Percentiles rank a stretch among this genome's conserved stretches.
Evolutionary conservation across 2,329 filamentous ascomycete genomes (phyloP).

Genomic region (Aspergillus ibericus): DNA sequence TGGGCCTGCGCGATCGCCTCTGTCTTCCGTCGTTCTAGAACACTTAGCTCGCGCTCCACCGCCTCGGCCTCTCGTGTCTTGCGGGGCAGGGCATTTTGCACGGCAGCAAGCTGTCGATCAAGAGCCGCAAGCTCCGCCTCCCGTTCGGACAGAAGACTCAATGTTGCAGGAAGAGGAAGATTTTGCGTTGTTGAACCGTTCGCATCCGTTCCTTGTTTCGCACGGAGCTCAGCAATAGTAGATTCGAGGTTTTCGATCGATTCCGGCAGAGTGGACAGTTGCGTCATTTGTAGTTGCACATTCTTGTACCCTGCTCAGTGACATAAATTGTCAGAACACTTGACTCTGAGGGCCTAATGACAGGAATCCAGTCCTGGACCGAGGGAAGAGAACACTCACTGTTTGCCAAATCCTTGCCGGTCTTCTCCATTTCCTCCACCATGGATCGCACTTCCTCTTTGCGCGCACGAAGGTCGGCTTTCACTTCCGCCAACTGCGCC

Average conservation of each 20-base stretch:
- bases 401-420: constrained; percentile 64
- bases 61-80: constrained; percentile 47
- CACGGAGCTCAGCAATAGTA: constrained; percentile 50
- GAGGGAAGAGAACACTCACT: constrained; percentile 36
- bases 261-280: constrained; percentile 52
- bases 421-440: constrained; percentile 70
- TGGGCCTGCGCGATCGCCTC: constrained; percentile 49
- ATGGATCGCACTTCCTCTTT: constrained; percentile 77
- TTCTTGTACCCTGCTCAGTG: constrained; percentile 52
- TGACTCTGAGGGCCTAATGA: neutral
- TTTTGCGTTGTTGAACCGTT: constrained; percentile 45
- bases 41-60: constrained; percentile 45
- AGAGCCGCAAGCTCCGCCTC: constrained; percentile 43
- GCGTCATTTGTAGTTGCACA: constrained; percentile 53
- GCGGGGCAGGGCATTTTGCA: constrained; percentile 46
- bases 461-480: constrained; percentile 73
- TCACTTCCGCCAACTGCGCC: constrained; percentile 66
- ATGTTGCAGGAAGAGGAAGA: constrained; percentile 42
- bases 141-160: constrained; percentile 41
- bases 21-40: constrained; percentile 46
- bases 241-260: constrained; percentile 55
- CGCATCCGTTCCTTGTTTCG: constrained; percentile 64
- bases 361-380: neutral
- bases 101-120: constrained; percentile 42
- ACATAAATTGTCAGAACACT: neutral